Conservation (phyloP, 2,329 filamentous ascomycete species). For the Neospermospora avenae region DNA sequence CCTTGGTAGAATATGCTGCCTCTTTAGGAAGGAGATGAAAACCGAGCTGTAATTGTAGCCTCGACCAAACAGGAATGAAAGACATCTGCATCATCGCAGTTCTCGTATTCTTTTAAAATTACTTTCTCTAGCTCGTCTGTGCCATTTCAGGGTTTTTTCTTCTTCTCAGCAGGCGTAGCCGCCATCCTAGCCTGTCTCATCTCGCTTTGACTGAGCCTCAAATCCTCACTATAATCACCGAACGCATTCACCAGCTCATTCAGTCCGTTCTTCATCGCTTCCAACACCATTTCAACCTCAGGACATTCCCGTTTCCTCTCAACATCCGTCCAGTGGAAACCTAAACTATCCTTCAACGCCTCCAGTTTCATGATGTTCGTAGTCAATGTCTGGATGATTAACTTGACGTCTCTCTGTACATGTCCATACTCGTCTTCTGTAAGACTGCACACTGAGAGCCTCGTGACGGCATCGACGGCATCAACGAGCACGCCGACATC, state of each 20-base stretch:
- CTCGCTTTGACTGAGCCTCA: conserved; percentile 69
- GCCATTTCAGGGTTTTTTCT: conserved; percentile 7
- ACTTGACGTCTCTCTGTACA: conserved; percentile 77
- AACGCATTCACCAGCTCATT: conserved; percentile 66
- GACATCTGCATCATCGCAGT: too few relatives aligned
- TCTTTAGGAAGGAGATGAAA: too few relatives aligned
- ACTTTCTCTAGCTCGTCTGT: conserved; percentile 4
- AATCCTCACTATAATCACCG: conserved; percentile 66
- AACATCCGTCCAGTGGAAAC: conserved; percentile 77
- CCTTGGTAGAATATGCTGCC: too few relatives aligned
- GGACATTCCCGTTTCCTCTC: conserved; percentile 48
- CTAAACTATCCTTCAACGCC: conserved; percentile 55
- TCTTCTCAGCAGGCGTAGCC: conserved; percentile 16
- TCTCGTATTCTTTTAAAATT: not conserved
- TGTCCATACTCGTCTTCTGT: conserved; percentile 80
- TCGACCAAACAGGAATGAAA: too few relatives aligned
- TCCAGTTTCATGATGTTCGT: conserved; percentile 66
- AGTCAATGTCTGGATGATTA: conserved; percentile 71
- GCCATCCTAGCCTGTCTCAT: conserved; percentile 71
- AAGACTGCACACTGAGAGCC: conserved; percentile 69
- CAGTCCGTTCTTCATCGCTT: conserved; percentile 62
- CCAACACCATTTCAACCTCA: conserved; percentile 70
- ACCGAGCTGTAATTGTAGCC: too few relatives aligned
- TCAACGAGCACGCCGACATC: conserved; percentile 67
- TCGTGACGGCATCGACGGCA: conserved; percentile 65